Evolutionary conservation across 148 eudicot genomes (phyloP).

Genomic region (Nepenthes mirabilis): DNA sequence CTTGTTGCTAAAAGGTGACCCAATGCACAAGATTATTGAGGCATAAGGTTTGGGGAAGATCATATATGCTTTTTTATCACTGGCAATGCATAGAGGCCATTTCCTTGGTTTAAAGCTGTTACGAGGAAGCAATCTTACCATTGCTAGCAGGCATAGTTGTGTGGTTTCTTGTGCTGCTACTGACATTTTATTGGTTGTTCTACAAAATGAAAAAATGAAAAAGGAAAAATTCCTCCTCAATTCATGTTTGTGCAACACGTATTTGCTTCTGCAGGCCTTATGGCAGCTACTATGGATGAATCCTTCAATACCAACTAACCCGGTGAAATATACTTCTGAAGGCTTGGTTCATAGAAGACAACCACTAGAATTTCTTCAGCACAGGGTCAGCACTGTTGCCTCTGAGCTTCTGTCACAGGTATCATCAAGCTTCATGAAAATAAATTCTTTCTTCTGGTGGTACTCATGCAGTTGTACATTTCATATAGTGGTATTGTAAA

Average conservation of each 20-base stretch:
- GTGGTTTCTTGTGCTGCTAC: too few relatives aligned
- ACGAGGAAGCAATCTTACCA: too few relatives aligned
- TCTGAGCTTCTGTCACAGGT: slow-evolving; percentile 94
- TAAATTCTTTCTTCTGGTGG: not conserved
- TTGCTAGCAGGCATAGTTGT: too few relatives aligned
- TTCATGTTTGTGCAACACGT: not conserved
- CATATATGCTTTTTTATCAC: too few relatives aligned
- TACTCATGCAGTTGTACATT: not conserved
- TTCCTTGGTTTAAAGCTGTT: too few relatives aligned
- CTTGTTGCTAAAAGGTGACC: too few relatives aligned
- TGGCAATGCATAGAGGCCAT: too few relatives aligned
- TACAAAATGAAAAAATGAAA: too few relatives aligned
- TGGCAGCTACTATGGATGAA: slow-evolving; percentile 96
- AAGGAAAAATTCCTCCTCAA: too few relatives aligned
- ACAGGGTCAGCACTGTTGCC: slow-evolving; percentile 70
- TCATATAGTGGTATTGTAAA: not conserved
- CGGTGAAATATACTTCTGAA: slow-evolving; percentile 23
- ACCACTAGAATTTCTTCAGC: slow-evolving; percentile 70
- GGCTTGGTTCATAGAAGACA: slow-evolving; percentile 39
- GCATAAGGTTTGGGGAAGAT: too few relatives aligned
- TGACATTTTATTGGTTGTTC: too few relatives aligned
- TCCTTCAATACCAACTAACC: slow-evolving; percentile 41
- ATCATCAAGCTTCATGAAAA: slow-evolving; percentile 10
- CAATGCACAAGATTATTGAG: too few relatives aligned
- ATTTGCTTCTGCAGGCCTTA: slow-evolving; percentile 45